Evolutionary conservation across 352 stramenopile species (phyloP).

Genomic region (Phytopythium vexans): DNA sequence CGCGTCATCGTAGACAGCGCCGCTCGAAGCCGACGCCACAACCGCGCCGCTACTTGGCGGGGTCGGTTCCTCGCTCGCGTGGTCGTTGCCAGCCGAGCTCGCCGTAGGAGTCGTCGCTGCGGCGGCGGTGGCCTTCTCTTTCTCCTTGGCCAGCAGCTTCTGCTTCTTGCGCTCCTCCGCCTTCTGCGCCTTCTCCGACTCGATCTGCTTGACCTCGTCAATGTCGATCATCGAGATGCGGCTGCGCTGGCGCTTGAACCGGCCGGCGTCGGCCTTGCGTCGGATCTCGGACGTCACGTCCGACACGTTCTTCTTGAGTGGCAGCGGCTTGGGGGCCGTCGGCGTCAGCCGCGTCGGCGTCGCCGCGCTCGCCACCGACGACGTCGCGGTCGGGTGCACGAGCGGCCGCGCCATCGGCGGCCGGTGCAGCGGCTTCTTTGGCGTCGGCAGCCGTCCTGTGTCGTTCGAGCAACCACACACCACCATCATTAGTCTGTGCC

Average conservation of each 20-base stretch:
- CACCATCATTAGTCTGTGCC: neutral
- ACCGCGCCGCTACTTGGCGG: no score
- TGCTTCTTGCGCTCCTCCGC: conserved; percentile 81
- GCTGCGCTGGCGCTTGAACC: conserved; percentile 80
- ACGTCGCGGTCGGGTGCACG: conserved; percentile 14
- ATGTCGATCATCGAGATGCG: conserved; percentile 89
- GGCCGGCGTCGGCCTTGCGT: conserved; percentile 73
- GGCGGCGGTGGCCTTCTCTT: conserved; percentile 20
- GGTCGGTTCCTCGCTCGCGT: neutral
- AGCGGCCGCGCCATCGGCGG: conserved; percentile 37
- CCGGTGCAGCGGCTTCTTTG: conserved; percentile 45
- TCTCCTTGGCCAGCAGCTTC: conserved; percentile 38
- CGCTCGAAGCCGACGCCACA: neutral
- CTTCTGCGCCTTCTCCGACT: conserved; percentile 81
- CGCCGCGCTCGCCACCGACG: conserved; percentile 11
- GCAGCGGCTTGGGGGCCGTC: conserved; percentile 20
- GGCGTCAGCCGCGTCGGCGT: conserved; percentile 24
- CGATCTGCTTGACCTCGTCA: conserved; percentile 87
- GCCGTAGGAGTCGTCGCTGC: conserved; percentile 4
- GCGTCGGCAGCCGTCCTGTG: conserved; percentile 11
- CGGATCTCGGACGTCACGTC: conserved; percentile 79
- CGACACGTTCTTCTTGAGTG: conserved; percentile 66
- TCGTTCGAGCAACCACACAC: neutral
- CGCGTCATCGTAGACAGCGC: neutral
- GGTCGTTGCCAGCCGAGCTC: neutral